A percentile compares a stretch with the other conserved stretches of the same genome.
Evolutionary conservation across 345 rosid genomes (phyloP).

Genomic region (Heritiera fomes): DNA sequence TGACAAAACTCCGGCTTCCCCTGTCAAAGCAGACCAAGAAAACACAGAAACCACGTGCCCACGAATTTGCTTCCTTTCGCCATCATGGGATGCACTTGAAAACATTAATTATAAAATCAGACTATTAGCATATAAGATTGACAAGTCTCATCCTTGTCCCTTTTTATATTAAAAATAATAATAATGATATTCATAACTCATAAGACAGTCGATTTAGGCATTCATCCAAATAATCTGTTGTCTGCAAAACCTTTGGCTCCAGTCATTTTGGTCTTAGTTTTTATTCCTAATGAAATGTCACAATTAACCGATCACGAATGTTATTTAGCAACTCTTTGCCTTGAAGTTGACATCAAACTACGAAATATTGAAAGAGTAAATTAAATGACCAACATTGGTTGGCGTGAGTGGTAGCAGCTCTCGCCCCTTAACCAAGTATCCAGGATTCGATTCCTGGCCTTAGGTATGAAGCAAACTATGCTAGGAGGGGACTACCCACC

Average conservation of each 20-base stretch:
- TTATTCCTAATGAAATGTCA: background rate
- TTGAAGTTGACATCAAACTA: background rate
- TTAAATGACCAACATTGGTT: too few species aligned
- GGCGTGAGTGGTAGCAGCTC: too few species aligned
- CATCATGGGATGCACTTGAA: conserved; percentile 12
- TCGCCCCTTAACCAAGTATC: too few species aligned
- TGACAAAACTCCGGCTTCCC: conserved; percentile 42
- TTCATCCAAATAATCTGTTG: background rate
- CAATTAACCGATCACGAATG: too few species aligned
- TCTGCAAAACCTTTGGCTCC: background rate
- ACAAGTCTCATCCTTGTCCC: background rate
- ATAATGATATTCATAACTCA: background rate
- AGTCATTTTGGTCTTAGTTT: background rate
- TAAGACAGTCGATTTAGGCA: background rate
- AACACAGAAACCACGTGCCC: conserved; percentile 36
- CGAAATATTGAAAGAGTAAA: too few species aligned
- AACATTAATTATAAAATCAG: background rate
- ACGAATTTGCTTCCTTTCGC: conserved; percentile 3
- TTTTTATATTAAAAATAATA: too few species aligned
- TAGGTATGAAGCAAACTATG: too few species aligned
- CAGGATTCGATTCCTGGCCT: too few species aligned
- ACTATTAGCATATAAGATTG: background rate
- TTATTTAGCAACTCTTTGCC: background rate
- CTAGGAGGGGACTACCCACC: too few species aligned
- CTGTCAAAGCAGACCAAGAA: conserved; percentile 26